Evolutionary conservation across 139 green algal genomes (phyloP).

Genomic region (Astrephomene gubernaculifera): DNA sequence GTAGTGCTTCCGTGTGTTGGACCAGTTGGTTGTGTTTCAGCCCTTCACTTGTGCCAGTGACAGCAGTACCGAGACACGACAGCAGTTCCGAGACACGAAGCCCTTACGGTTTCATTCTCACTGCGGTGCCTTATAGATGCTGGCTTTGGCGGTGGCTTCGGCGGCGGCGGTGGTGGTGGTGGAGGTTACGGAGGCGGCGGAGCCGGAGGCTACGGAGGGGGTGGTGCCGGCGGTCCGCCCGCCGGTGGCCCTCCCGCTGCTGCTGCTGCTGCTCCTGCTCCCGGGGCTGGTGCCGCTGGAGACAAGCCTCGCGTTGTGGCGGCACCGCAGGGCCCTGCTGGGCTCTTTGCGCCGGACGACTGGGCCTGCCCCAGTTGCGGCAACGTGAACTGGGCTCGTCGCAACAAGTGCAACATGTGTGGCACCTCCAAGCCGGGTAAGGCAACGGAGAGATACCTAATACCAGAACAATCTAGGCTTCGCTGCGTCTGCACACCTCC

Average conservation of each 20-base stretch:
- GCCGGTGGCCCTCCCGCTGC: not conserved
- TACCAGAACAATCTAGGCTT: no score
- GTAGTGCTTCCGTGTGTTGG: no score
- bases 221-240: not conserved
- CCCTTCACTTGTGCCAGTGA: no score
- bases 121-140: no score
- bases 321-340: conserved; percentile 68
- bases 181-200: not conserved
- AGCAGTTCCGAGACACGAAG: no score
- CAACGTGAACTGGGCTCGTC: conserved; percentile 86
- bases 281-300: not conserved
- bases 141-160: conserved; percentile 32
- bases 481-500: no score
- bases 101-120: no score
- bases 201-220: not conserved
- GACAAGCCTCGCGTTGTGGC: conserved; percentile 55
- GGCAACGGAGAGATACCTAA: no score
- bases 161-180: conserved; percentile 7
- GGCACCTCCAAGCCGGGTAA: conserved; percentile 67
- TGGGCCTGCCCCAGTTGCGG: conserved; percentile 86
- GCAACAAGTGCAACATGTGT: conserved; percentile 81
- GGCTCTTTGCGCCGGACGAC: conserved; percentile 74
- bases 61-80: no score
- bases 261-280: not conserved
- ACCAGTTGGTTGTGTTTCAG: no score